Conservation (phyloP, 164 flowering plant genomes). For the Dillenia turbinata region DNA sequence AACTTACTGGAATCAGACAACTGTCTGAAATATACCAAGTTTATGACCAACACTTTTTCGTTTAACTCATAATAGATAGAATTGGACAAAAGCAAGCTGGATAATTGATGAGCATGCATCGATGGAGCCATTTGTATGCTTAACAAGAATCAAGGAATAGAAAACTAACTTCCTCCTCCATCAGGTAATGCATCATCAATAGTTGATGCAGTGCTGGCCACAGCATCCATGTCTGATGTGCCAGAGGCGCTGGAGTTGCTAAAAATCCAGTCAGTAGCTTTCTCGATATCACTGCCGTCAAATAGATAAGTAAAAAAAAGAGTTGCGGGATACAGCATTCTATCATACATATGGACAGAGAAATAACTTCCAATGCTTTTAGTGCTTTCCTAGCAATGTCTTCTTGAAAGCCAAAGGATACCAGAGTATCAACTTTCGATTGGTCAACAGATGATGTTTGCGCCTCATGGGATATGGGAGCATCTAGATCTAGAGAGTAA, state of each 20-base stretch:
- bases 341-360: not conserved
- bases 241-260: constrained; percentile 52
- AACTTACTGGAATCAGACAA: too few species aligned
- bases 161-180: constrained; percentile 90
- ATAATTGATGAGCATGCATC: too few species aligned
- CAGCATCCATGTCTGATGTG: constrained; percentile 54
- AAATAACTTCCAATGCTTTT: constrained; percentile 61
- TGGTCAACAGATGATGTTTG: constrained; percentile 49
- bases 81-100: too few species aligned
- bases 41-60: too few species aligned
- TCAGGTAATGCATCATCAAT: constrained; percentile 58
- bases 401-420: constrained; percentile 89
- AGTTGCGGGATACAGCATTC: not conserved
- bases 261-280: constrained; percentile 97
- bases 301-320: constrained; percentile 2
- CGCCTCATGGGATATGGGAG: constrained; percentile 51
- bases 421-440: constrained; percentile 63
- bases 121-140: not conserved
- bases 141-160: constrained; percentile 11
- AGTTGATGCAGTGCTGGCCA: constrained; percentile 37
- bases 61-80: too few species aligned
- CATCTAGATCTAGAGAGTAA: constrained; percentile 64
- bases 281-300: constrained; percentile 81
- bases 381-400: constrained; percentile 75
- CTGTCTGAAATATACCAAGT: too few species aligned